Evolutionary conservation across 345 rosid genomes (phyloP), one percentile per base, ranked within the genome.

Genomic region (Laguncularia racemosa): DNA sequence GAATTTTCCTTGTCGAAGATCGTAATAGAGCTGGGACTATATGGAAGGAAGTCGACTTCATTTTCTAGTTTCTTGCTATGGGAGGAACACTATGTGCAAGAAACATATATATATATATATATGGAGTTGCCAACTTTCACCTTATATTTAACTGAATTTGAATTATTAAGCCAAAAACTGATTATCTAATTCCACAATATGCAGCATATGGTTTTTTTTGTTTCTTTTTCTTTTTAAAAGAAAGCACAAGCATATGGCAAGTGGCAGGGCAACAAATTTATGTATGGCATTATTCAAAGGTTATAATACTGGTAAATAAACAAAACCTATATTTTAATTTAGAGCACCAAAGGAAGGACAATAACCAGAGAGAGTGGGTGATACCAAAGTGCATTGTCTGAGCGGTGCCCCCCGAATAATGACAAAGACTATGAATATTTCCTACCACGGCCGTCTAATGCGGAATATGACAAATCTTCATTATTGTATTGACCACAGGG

Each of bases 21-120:
- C 76, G 68, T 56, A 82, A 73, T 56, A 61, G 70, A 0, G 73
- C 55, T 14, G 84, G 76, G 59, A 52, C 16, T 19, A 66, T 51
- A 33, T 65, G 60, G 57, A 46, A 70, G 56, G 65, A 71, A 26
- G 62, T 63, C 69, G 78, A 63, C 59, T 57, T 73, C 84, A 81
- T 79, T 50, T 50, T 69, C 12, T 19, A 33, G 38, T 20, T 2
- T 58, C 14, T 55, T 56, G 56, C 16, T 33, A 11, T 28, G 55
- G 13, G 44, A 23, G 57, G 44, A 56, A 51, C 48, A 15, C 4
- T 44, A 54, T 56, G 59, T 33, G 50, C 17, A 9, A 28, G 19
- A 21, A 11, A 61, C 49, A 12, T 52, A 46, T 50, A 20, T 14
- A 13, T n/a, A 20, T 43, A 38, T 20, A 14, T 19, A 48, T 58